Base-by-base conservation (phyloP, 352 stramenopile species). In the Bremia lactucae region DNA sequence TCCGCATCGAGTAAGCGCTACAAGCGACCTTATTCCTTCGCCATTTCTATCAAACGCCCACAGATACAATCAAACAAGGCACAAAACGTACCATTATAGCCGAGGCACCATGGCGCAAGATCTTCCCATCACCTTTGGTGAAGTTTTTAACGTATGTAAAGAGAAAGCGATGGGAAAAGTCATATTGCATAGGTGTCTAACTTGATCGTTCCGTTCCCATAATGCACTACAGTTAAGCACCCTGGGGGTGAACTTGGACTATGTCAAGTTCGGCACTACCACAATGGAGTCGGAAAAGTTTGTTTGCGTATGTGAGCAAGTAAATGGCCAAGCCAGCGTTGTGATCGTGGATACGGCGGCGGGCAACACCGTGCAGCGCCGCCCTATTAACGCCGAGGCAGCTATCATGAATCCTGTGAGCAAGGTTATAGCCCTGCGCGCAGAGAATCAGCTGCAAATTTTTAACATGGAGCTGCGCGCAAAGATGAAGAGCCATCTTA, bases 371-470 rank as follows among this genome's bases (percentile, higher is more conserved):
- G 77, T 93, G 47, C 77, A 94, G 68, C 86, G 95, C 31, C 88
- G 94, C 48, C 94, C 95, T 18, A 99, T 99, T 56, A 96, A 96
- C 53, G 96, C 96, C 4, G 96, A 99, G 61, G 96, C 95, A n/a
- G 96, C 96, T 37, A 97, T 99, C 49, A 99, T 99, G 97, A 99
- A 99, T 75, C 97, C 97, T n/a, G 77, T 95, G 31, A 84, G 75
- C 58, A 93, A 93, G 59, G 80, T 93, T 11, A 93, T 93, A 48
- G 80, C 80, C 15, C 41, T 93, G 44, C 73, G 80, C 18, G 76
- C 81, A n/a, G 79, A 90, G 52, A 90, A 90, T 55, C 94, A 95
- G 61, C 83, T 99, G 53, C 97, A 99, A 78, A 98, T 99, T 55
- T 99, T 99, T 76, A 98, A 99, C 72, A 89, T 99, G 50, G 96